phyloP scores from a whole-genome alignment of 345 rosid species.

The Salix udensis region DNA sequence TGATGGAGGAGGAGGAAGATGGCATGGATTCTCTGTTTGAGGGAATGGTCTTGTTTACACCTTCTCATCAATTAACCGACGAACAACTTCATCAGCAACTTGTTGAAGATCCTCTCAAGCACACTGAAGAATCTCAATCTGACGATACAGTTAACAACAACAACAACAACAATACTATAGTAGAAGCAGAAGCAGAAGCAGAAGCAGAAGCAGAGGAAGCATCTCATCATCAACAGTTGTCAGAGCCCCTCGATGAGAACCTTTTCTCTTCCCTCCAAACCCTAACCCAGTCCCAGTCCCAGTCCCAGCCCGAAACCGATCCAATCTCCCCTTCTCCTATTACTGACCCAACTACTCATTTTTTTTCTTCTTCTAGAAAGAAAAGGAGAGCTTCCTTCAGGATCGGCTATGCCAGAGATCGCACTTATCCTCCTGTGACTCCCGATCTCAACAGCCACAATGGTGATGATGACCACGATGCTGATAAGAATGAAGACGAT shows the following conservation, averaged over 20 bases:
- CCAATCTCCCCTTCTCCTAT: constrained; percentile 18
- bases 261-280: constrained; percentile 51
- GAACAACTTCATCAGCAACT: background rate
- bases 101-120: constrained; percentile 6
- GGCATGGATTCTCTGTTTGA: constrained; percentile 82
- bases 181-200: background rate
- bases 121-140: constrained; percentile 6
- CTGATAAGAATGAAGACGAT: too few relatives aligned
- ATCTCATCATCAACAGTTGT: background rate
- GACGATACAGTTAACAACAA: constrained; percentile 1
- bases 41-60: constrained; percentile 76
- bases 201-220: background rate
- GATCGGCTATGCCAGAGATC: constrained; percentile 70
- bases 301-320: background rate
- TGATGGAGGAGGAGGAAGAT: constrained; percentile 26
- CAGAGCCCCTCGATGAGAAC: constrained; percentile 71
- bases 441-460: background rate
- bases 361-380: constrained; percentile 48
- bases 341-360: background rate
- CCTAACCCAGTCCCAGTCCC: constrained; percentile 10
- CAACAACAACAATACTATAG: constrained; percentile 13
- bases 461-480: background rate
- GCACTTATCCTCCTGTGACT: background rate
- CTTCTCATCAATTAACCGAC: constrained; percentile 36
- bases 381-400: constrained; percentile 69